Percentiles rank a stretch among this genome's conserved stretches.
These are phyloP conservation scores for Dendryphion nanum DNA, from an alignment of 2,329 filamentous ascomycete genomes.

Conservation along the genomic window DNA sequence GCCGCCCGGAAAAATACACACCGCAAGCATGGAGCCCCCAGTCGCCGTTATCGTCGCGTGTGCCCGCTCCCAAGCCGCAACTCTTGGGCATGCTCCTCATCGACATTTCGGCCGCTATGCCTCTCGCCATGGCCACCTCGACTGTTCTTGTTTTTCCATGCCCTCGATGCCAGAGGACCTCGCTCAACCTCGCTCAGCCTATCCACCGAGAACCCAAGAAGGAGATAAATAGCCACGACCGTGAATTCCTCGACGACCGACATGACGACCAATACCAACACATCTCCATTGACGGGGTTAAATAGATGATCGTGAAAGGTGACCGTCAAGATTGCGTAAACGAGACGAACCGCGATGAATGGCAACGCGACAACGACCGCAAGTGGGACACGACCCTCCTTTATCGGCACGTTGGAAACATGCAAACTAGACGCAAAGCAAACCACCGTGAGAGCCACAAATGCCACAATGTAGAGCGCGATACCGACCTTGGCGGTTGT, in stretches of 20 bases:
- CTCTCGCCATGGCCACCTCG: too few species aligned
- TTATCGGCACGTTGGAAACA: conserved; percentile 4
- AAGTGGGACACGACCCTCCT: conserved; percentile 13
- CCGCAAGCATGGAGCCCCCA: too few species aligned
- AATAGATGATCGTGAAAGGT: conserved; percentile 16
- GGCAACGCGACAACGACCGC: conserved; percentile 17
- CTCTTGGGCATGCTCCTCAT: too few species aligned
- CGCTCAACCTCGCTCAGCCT: conserved; percentile 2
- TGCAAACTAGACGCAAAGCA: conserved; percentile 6
- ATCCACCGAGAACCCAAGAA: conserved; percentile 13
- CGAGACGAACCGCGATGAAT: conserved; percentile 16
- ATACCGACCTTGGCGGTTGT: conserved; percentile 14
- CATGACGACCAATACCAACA: conserved; percentile 13
- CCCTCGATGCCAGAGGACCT: too few species aligned
- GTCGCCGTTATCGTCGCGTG: too few species aligned
- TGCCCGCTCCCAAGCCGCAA: too few species aligned
- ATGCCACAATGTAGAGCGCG: conserved; percentile 17
- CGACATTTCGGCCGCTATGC: too few species aligned
- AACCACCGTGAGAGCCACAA: conserved; percentile 9
- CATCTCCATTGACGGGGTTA: conserved; percentile 13
- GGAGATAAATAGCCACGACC: conserved; percentile 15
- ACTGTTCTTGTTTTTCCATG: too few species aligned
- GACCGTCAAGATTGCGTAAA: conserved; percentile 14
- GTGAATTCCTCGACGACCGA: conserved; percentile 19
- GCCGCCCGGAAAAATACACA: too few species aligned